Conservation (phyloP, 225 moss, liverwort and hornwort genomes). For the Ulota crispa region DNA sequence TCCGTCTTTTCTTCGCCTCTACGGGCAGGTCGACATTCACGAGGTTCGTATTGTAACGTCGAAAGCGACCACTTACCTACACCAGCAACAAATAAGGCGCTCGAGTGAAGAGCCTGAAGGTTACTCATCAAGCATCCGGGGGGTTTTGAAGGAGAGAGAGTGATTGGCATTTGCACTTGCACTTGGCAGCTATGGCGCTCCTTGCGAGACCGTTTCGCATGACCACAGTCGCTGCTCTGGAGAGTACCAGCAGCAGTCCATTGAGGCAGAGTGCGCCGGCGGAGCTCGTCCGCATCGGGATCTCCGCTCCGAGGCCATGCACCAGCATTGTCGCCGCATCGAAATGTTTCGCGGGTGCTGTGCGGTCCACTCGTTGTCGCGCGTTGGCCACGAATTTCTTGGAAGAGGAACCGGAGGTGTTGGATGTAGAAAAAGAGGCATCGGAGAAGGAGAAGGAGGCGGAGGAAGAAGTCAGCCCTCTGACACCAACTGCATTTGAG, state of each 20-base stretch:
- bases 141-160: not conserved
- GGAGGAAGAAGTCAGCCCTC: conserved; percentile 25
- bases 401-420: conserved; percentile 40
- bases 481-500: conserved; percentile 55
- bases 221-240: not conserved
- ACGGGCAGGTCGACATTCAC: not conserved
- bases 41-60: not conserved
- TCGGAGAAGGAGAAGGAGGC: conserved; percentile 14
- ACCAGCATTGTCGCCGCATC: conserved; percentile 14
- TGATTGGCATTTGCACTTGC: not conserved
- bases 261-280: conserved; percentile 1
- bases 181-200: conserved; percentile 22
- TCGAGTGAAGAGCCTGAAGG: too few relatives aligned
- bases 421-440: conserved; percentile 20
- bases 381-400: conserved; percentile 40
- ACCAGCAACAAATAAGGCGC: not conserved
- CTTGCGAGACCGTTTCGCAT: conserved; percentile 23
- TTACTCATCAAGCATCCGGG: not conserved
- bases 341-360: conserved; percentile 10
- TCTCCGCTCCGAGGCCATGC: conserved; percentile 10
- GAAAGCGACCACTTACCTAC: not conserved
- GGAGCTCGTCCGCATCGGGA: conserved; percentile 28
- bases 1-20: not conserved
- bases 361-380: conserved; percentile 4
- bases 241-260: conserved; percentile 4